These are phyloP conservation scores for Kregervanrija pseudodelftensis DNA, from an alignment of 805 yeast species.

Conservation along the genomic window DNA sequence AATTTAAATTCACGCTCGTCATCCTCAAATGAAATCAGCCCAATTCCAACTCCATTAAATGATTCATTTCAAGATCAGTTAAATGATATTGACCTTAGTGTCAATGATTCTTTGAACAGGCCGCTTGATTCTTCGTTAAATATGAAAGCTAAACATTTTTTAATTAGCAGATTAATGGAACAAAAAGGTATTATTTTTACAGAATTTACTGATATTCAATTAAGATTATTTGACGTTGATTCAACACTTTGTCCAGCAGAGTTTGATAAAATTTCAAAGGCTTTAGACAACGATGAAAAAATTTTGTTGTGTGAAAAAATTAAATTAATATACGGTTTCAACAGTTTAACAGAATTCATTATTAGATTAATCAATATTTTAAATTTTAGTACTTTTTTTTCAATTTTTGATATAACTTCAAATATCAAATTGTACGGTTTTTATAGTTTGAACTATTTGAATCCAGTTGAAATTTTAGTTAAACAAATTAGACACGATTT, in stretches of 20 bases:
- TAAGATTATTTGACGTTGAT: conserved; percentile 24
- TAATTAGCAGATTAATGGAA: conserved; percentile 11
- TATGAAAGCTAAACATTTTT: conserved; percentile 6
- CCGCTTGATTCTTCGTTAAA: not conserved
- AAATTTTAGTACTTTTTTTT: conserved; percentile 21
- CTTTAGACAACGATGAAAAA: conserved; percentile 13
- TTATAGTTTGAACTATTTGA: conserved; percentile 19
- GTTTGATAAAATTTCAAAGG: conserved; percentile 14
- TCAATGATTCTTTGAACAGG: not conserved
- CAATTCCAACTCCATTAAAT: not conserved
- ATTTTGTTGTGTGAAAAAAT: conserved; percentile 21
- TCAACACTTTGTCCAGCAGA: conserved; percentile 19
- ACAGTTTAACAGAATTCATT: conserved; percentile 18
- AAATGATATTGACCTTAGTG: not conserved
- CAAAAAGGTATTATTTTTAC: conserved; percentile 24
- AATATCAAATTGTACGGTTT: conserved; percentile 26
- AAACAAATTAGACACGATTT: conserved; percentile 25
- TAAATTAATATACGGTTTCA: conserved; percentile 21
- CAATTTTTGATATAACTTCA: conserved; percentile 25
- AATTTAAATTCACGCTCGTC: not conserved
- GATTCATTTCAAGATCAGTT: not conserved
- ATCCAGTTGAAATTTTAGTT: conserved; percentile 25
- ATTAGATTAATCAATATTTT: conserved; percentile 16
- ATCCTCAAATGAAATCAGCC: not conserved
- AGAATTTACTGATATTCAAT: conserved; percentile 19